A percentile compares a stretch with the other conserved stretches of the same genome.
phyloP scores from a whole-genome alignment of 805 yeast genomes.

The Metschnikowia gruessii region DNA sequence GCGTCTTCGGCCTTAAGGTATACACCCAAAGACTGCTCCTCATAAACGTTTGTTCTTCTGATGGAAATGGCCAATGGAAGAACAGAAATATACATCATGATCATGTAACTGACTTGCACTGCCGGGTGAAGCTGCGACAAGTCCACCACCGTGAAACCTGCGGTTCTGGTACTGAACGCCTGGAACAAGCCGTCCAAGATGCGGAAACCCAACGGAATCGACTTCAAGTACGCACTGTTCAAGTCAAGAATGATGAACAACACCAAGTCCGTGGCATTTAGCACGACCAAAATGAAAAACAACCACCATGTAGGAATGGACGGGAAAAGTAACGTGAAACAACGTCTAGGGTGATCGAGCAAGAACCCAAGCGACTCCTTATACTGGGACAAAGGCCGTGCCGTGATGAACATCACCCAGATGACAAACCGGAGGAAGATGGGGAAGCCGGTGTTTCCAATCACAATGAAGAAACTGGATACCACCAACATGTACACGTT shows the following conservation, averaged over 20 bases:
- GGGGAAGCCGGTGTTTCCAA: slow-evolving; percentile 97
- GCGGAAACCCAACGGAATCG: slow-evolving; percentile 62
- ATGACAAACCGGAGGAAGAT: slow-evolving; percentile 73
- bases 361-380: slow-evolving; percentile 82
- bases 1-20: slow-evolving; percentile 46
- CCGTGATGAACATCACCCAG: slow-evolving; percentile 69
- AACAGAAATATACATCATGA: slow-evolving; percentile 98
- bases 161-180: slow-evolving; percentile 90
- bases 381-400: slow-evolving; percentile 60
- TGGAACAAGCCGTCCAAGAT: slow-evolving; percentile 84
- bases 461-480: slow-evolving; percentile 67
- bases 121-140: slow-evolving; percentile 78
- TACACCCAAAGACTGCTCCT: slow-evolving; percentile 95
- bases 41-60: slow-evolving; percentile 95
- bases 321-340: slow-evolving; percentile 90
- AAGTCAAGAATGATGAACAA: slow-evolving; percentile 79
- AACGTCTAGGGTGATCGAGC: slow-evolving; percentile 94
- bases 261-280: slow-evolving; percentile 77
- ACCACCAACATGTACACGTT: slow-evolving; percentile 65
- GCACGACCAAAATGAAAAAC: slow-evolving; percentile 61
- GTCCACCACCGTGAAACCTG: slow-evolving; percentile 79
- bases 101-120: slow-evolving; percentile 86
- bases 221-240: slow-evolving; percentile 44
- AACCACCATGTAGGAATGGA: slow-evolving; percentile 96
- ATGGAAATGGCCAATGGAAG: slow-evolving; percentile 94